phyloP scores from a whole-genome alignment of 495 filamentous ascomycete genomes.

The Aspergillus conjunctus region DNA sequence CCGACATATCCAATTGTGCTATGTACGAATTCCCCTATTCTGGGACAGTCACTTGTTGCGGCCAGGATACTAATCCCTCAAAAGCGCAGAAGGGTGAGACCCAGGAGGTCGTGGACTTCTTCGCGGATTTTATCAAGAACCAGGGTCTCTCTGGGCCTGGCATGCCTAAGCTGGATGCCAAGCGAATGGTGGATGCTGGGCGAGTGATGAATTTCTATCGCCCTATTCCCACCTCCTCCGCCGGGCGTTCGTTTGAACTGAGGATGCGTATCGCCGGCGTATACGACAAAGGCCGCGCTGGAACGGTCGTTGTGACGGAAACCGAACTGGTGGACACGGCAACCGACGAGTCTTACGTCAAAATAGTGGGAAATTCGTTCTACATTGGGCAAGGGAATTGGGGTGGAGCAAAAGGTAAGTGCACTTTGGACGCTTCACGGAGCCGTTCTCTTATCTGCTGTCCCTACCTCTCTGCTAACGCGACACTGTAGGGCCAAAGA shows the following conservation, averaged over 20 bases:
- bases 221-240: conserved; percentile 72
- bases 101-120: conserved; percentile 83
- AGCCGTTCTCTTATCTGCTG: neutral
- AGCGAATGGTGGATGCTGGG: conserved; percentile 79
- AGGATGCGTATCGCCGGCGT: conserved; percentile 79
- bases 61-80: neutral
- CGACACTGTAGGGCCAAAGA: conserved; percentile 49
- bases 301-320: conserved; percentile 79
- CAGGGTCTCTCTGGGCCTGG: conserved; percentile 65
- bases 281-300: conserved; percentile 87
- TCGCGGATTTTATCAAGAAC: conserved; percentile 49
- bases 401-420: conserved; percentile 79
- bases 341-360: conserved; percentile 70
- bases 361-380: conserved; percentile 69
- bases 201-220: conserved; percentile 76
- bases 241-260: conserved; percentile 72
- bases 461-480: neutral
- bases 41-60: neutral
- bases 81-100: conserved; percentile 77
- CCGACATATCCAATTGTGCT: conserved; percentile 85
- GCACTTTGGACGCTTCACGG: neutral
- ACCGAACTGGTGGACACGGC: conserved; percentile 69
- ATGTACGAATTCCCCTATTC: conserved; percentile 49
- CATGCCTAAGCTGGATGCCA: conserved; percentile 74
- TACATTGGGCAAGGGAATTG: conserved; percentile 81